Percentiles rank a stretch among this genome's conserved stretches.
phyloP scores from a whole-genome alignment of 2,329 filamentous ascomycete species.

The Trichoderma arundinaceum region DNA sequence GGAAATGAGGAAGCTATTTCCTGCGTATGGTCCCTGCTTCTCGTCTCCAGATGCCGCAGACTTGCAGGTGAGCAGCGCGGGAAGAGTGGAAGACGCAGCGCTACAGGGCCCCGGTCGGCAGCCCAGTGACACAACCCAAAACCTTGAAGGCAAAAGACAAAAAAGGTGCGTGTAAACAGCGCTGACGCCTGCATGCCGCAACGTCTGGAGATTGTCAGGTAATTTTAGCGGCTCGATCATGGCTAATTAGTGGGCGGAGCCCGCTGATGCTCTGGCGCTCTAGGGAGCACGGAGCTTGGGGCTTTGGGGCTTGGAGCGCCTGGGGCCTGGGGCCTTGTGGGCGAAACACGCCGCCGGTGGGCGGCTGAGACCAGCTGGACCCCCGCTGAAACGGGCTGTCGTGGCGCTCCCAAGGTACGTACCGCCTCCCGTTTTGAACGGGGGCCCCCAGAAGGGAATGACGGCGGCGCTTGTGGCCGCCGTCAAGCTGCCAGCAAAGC shows the following conservation, averaged over 20 bases:
- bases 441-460: conserved; percentile 6
- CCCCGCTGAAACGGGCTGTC: conserved; percentile 26
- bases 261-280: conserved; percentile 18
- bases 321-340: conserved; percentile 8
- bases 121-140: conserved; percentile 10
- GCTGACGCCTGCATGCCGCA: background rate
- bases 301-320: background rate
- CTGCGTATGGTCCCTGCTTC: conserved; percentile 27
- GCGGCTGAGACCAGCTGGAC: conserved; percentile 27
- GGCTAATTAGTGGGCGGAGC: conserved; percentile 27
- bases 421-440: conserved; percentile 26
- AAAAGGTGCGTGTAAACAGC: conserved; percentile 11
- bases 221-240: conserved; percentile 28
- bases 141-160: background rate
- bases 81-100: background rate
- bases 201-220: conserved; percentile 4
- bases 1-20: conserved; percentile 30
- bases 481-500: background rate
- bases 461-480: conserved; percentile 18
- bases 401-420: background rate
- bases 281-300: conserved; percentile 20
- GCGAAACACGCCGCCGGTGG: conserved; percentile 28
- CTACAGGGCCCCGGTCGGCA: background rate
- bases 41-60: conserved; percentile 10
- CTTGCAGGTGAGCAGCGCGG: background rate